Conservation (phyloP, 371 early-diverging fungal genomes). For the Caulochytrium protostelioides region DNA sequence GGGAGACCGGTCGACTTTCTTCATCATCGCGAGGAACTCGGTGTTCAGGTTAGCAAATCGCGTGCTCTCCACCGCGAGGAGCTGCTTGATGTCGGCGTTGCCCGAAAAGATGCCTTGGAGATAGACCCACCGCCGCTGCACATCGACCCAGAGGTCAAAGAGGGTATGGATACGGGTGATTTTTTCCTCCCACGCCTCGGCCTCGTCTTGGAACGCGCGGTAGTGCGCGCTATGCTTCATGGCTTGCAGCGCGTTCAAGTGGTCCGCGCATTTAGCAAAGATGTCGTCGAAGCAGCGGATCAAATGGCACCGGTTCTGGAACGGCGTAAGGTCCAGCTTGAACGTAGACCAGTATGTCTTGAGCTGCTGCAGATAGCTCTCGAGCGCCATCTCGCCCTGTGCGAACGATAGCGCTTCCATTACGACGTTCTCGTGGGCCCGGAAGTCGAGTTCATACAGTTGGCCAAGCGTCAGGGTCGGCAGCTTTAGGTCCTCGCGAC, state of each 20-base stretch:
- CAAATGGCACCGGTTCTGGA: conserved; percentile 83
- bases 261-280: conserved; percentile 84
- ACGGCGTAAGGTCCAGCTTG: conserved; percentile 78
- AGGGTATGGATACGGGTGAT: conserved; percentile 81
- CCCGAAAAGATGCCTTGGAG: conserved; percentile 92
- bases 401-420: conserved; percentile 76
- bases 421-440: conserved; percentile 49
- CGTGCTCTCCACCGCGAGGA: conserved; percentile 80
- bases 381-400: conserved; percentile 96
- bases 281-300: conserved; percentile 95
- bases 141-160: conserved; percentile 97
- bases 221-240: conserved; percentile 95
- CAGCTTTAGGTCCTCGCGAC: conserved; percentile 23
- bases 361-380: conserved; percentile 85
- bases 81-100: conserved; percentile 85
- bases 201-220: conserved; percentile 94
- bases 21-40: conserved; percentile 92
- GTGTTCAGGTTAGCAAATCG: conserved; percentile 89
- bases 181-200: conserved; percentile 83
- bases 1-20: conserved; percentile 92
- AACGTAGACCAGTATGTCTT: conserved; percentile 82
- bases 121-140: conserved; percentile 97
- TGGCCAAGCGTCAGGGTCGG: conserved; percentile 43
- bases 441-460: conserved; percentile 65
- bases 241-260: conserved; percentile 76